Percentiles rank a stretch among this genome's conserved stretches.
phyloP scores from a whole-genome alignment of 306 rosid species.

The Dryas drummondii region DNA sequence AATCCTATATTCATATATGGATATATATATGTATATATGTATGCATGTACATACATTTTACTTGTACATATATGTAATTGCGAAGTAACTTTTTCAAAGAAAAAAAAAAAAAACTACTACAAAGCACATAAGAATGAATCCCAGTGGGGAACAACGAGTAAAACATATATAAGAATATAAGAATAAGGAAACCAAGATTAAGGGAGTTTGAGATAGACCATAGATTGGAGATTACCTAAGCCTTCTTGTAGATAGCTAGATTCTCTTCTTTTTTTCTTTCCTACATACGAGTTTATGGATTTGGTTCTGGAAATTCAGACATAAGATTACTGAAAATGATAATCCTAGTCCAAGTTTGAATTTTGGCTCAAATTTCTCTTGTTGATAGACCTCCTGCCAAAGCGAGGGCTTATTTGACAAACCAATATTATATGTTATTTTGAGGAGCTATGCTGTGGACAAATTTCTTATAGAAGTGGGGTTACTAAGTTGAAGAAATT shows the following conservation, averaged over 20 bases:
- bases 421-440: background rate
- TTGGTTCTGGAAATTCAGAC: background rate
- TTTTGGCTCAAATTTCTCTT: background rate
- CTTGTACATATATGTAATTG: no score
- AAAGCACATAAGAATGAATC: no score
- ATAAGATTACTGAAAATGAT: background rate
- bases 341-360: background rate
- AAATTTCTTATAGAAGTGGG: background rate
- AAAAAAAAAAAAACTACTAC: no score
- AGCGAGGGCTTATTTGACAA: background rate
- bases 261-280: background rate
- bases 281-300: background rate
- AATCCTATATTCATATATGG: no score
- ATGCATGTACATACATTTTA: no score
- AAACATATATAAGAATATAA: no score
- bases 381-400: background rate
- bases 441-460: background rate
- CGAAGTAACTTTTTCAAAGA: no score
- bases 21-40: no score
- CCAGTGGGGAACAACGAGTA: no score
- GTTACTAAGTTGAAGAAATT: no score
- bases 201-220: no score
- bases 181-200: background rate
- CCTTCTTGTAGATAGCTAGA: background rate
- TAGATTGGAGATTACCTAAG: background rate